phyloP scores from a whole-genome alignment of 2,329 filamentous ascomycete genomes.

The Simplicillium sp. region DNA sequence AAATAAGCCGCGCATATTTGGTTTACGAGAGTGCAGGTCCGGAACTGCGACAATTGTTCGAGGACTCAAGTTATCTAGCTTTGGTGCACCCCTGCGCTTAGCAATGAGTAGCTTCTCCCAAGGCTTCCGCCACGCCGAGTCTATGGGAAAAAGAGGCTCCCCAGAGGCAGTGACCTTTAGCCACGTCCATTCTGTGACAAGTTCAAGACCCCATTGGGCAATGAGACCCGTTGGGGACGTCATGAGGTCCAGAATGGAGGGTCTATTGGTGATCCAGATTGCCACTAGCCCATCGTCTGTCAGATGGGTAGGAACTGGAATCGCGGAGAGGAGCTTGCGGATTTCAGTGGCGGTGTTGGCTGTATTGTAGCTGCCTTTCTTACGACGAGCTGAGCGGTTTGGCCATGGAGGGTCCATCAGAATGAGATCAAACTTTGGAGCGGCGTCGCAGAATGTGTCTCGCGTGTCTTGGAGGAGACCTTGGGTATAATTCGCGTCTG shows the following conservation, averaged over 20 bases:
- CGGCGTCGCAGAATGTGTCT: slow-evolving; percentile 27
- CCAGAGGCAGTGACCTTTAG: slow-evolving; percentile 60
- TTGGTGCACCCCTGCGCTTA: slow-evolving; percentile 24
- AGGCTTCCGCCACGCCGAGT: slow-evolving; percentile 60
- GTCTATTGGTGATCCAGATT: slow-evolving; percentile 72
- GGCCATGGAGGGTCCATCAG: slow-evolving; percentile 76
- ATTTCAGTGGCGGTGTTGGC: slow-evolving; percentile 37
- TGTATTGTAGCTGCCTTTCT: slow-evolving; percentile 38
- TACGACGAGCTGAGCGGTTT: slow-evolving; percentile 61
- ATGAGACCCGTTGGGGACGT: slow-evolving; percentile 47
- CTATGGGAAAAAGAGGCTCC: slow-evolving; percentile 52
- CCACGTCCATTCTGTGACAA: slow-evolving; percentile 69
- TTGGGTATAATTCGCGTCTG: slow-evolving; percentile 32
- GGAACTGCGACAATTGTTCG: slow-evolving; percentile 61
- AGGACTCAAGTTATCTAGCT: slow-evolving; percentile 14
- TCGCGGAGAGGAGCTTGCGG: slow-evolving; percentile 35
- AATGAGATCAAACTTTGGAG: slow-evolving; percentile 55
- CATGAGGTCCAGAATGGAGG: slow-evolving; percentile 45
- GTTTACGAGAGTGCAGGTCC: slow-evolving; percentile 72
- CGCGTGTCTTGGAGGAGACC: slow-evolving; percentile 35
- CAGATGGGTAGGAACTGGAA: slow-evolving; percentile 49
- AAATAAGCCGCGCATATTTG: slow-evolving; percentile 55
- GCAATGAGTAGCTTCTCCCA: slow-evolving; percentile 67
- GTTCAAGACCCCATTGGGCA: slow-evolving; percentile 54
- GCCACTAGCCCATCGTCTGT: slow-evolving; percentile 49